phyloP scores from a whole-genome alignment of 176 grass and related monocot genomes.

The Thalia dealbata region DNA sequence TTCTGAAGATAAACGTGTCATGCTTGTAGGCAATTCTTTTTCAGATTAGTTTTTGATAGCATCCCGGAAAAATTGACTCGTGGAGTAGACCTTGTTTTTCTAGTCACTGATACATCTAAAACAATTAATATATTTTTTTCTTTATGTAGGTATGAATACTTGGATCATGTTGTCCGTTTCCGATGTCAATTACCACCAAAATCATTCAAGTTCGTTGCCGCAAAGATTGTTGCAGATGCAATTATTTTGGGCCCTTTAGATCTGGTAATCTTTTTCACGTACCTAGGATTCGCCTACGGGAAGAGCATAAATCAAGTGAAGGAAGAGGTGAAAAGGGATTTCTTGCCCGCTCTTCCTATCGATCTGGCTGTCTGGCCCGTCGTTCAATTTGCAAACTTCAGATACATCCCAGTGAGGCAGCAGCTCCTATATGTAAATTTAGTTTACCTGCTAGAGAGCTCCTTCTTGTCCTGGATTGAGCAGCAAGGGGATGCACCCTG shows the following conservation, averaged over 20 bases:
- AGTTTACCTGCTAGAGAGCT: constrained; percentile 79
- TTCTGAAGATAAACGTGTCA: background rate
- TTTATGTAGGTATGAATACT: constrained; percentile 68
- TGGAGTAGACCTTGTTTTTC: too few species aligned
- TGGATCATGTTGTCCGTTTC: constrained; percentile 54
- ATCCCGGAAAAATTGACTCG: too few species aligned
- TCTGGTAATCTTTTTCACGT: constrained; percentile 77
- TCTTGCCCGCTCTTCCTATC: constrained; percentile 60
- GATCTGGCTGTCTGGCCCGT: constrained; percentile 61
- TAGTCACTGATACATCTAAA: background rate
- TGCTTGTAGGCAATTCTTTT: background rate
- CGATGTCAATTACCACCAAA: constrained; percentile 40
- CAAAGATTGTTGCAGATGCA: constrained; percentile 70
- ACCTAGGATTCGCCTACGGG: constrained; percentile 65
- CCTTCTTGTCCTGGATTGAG: constrained; percentile 89
- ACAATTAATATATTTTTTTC: background rate
- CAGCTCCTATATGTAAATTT: constrained; percentile 92
- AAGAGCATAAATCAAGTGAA: constrained; percentile 55
- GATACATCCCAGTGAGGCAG: constrained; percentile 66
- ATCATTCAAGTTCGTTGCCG: constrained; percentile 54
- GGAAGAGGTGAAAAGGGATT: constrained; percentile 91
- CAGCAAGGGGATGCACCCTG: constrained; percentile 82
- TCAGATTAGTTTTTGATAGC: too few species aligned
- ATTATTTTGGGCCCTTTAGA: constrained; percentile 64
- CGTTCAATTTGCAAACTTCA: constrained; percentile 76